Percentiles rank a stretch among this genome's conserved stretches.
Evolutionary conservation across 306 rosid genomes (phyloP).

Genomic region (Erythrophleum fordii): DNA sequence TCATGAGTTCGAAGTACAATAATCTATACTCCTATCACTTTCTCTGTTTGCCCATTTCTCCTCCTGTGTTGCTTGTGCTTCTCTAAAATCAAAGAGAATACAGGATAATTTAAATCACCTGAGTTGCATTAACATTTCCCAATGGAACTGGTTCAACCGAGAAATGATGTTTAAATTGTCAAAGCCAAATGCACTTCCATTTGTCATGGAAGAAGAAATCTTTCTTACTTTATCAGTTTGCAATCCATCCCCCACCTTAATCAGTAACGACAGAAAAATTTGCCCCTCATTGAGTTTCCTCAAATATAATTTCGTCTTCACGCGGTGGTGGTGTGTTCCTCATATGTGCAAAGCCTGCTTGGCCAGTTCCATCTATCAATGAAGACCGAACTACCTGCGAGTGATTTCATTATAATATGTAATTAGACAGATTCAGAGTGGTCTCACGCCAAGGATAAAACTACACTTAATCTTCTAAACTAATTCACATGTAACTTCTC

Average conservation of each 20-base stretch:
- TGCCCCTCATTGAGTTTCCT: conserved; percentile 53
- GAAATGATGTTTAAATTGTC: conserved; percentile 11
- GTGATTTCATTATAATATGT: conserved; percentile 30
- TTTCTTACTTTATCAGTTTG: not conserved
- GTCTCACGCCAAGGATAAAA: not conserved
- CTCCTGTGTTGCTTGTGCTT: not conserved
- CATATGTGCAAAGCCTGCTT: conserved; percentile 47
- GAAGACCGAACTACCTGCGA: conserved; percentile 73
- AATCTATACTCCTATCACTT: not conserved
- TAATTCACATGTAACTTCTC: not conserved
- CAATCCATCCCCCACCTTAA: conserved; percentile 9
- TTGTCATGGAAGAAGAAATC: conserved; percentile 22
- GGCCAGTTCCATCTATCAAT: conserved; percentile 67
- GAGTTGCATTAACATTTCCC: conserved; percentile 22
- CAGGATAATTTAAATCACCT: not conserved
- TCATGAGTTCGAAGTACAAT: conserved; percentile 7
- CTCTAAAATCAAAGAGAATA: not conserved
- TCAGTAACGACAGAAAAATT: conserved; percentile 1
- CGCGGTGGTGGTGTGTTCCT: conserved; percentile 46
- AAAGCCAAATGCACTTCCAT: conserved; percentile 23
- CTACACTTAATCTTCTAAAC: not conserved
- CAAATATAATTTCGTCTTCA: conserved; percentile 54
- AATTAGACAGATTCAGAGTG: not conserved
- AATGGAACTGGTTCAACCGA: conserved; percentile 22
- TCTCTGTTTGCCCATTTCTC: conserved; percentile 19